A percentile compares a stretch with the other conserved stretches of the same genome.
Conservation (phyloP, 176 grass and related monocot genomes). For the Eragrostis nindensis region DNA sequence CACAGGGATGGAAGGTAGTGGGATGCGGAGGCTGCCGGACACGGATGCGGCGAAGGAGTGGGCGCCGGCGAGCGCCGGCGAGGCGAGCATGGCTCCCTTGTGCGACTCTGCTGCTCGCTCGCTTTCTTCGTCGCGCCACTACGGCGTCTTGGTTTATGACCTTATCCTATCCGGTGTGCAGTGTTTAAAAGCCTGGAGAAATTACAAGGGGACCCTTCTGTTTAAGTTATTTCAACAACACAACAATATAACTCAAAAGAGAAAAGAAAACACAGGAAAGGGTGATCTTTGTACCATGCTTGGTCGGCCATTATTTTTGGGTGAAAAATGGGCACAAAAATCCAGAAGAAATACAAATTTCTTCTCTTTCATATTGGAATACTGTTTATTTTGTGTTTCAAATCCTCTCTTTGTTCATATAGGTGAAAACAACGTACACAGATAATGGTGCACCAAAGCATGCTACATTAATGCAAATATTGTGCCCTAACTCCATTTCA, state of each 20-base stretch:
- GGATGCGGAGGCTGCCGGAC: constrained; percentile 3
- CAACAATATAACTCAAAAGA: neutral
- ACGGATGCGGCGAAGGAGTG: constrained; percentile 37
- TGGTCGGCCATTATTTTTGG: neutral
- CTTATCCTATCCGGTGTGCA: constrained; percentile 29
- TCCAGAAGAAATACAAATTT: neutral
- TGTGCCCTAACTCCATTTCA: neutral
- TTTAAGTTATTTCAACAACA: neutral
- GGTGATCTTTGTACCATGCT: too few species aligned
- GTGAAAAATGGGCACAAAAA: neutral
- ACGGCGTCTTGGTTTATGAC: constrained; percentile 1
- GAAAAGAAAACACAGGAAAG: too few species aligned
- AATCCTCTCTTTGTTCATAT: constrained; percentile 13
- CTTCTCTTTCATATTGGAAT: neutral
- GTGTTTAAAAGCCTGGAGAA: constrained; percentile 12
- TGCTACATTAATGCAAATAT: constrained; percentile 1
- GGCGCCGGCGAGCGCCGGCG: constrained; percentile 52
- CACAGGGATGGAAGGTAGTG: neutral
- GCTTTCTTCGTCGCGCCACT: constrained; percentile 10
- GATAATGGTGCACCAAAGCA: neutral
- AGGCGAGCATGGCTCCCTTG: constrained; percentile 40
- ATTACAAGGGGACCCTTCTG: neutral
- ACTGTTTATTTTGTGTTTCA: neutral
- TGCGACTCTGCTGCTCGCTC: too few species aligned
- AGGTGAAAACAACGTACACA: neutral